Evolutionary conservation across 768 basidiomycete genomes (phyloP), one percentile per base, ranked within the genome.

Genomic region (Auriscalpium vulgare): DNA sequence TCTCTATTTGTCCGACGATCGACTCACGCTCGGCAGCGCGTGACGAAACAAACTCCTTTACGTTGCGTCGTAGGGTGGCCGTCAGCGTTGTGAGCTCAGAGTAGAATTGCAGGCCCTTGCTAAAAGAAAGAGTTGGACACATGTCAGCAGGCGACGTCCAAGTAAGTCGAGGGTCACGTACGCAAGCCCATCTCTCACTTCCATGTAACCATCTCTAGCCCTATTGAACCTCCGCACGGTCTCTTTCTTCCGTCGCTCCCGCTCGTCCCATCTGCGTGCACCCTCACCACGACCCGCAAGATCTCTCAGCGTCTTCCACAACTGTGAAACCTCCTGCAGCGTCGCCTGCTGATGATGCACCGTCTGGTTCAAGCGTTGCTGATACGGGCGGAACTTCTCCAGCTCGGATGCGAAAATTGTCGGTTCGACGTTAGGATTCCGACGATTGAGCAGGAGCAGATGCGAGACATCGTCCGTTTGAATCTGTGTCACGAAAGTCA

Each of bases 401-500:
- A 98, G 80, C 67, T 98, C 94, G 9, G 87, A 81, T 0, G 93
- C 90, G 62, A 98, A 99, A 16, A 99, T 75, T 0, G 91, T 80
- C 0, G 89, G 87, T 62, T 97, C 93, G 10, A 88, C 87, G 21
- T 81, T 81, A 13, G 82, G 77, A 61, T 93, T 88, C 23, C 93
- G 87, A 36, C 92, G 84, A 67, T 95, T 95, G 50, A 97, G 80
- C 4, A 99, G 79, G 0, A 98, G 81, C 1, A 97, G 78, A 66
- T 95, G 92, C 0, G 95, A 99, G 29, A 98, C 95, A 61, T 99
- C 97, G 71, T 99, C 97, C 29, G 79, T 76, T 83, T 97, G 97
- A 48, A 97, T 80, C 94, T 98, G 21, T 34, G 45, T 47, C 8
- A 34, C 46, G 57, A 10, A 34, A 29, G 53, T 56, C 21, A 53